Percentiles rank a stretch among this genome's conserved stretches.
phyloP scores from a whole-genome alignment of 108 stramenopile genomes.

The Skeletonema grethae region DNA sequence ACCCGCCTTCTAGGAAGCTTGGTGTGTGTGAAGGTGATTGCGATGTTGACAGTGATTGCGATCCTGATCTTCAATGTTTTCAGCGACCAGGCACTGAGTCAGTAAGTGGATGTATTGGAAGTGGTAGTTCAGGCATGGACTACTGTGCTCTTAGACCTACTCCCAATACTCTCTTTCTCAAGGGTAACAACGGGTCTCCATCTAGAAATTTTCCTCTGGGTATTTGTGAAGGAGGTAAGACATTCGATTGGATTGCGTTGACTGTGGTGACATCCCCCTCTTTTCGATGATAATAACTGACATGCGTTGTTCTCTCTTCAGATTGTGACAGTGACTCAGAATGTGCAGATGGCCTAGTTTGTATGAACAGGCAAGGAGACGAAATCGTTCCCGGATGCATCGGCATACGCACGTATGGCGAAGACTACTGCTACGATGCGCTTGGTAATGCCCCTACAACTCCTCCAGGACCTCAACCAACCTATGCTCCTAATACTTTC shows the following conservation, averaged over 20 bases:
- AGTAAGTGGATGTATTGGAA: not conserved
- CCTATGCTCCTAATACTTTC: not conserved
- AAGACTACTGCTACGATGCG: not conserved
- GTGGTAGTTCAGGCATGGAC: not conserved
- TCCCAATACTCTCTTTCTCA: not conserved
- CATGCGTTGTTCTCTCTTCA: too few relatives aligned
- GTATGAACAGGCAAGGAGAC: conserved; percentile 17
- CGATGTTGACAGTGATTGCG: conserved; percentile 40
- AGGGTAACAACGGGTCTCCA: conserved; percentile 11
- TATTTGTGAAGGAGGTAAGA: conserved; percentile 10
- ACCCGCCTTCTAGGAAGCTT: not conserved
- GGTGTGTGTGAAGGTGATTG: conserved; percentile 49
- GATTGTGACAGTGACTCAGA: conserved; percentile 17
- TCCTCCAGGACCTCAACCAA: conserved; percentile 7
- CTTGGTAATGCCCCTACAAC: not conserved
- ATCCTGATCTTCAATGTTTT: not conserved
- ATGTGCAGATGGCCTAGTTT: conserved; percentile 12
- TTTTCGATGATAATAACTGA: too few relatives aligned
- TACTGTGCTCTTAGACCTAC: not conserved
- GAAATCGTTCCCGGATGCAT: conserved; percentile 31
- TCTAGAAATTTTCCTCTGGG: conserved; percentile 4
- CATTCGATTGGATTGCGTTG: too few relatives aligned
- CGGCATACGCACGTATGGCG: not conserved
- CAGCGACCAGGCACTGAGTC: not conserved
- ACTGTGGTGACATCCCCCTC: too few relatives aligned